A percentile compares a stretch with the other conserved stretches of the same genome.
These are phyloP conservation scores for Aspergillus phoenicis DNA, from an alignment of 2,329 filamentous ascomycete genomes.

Conservation along the genomic window DNA sequence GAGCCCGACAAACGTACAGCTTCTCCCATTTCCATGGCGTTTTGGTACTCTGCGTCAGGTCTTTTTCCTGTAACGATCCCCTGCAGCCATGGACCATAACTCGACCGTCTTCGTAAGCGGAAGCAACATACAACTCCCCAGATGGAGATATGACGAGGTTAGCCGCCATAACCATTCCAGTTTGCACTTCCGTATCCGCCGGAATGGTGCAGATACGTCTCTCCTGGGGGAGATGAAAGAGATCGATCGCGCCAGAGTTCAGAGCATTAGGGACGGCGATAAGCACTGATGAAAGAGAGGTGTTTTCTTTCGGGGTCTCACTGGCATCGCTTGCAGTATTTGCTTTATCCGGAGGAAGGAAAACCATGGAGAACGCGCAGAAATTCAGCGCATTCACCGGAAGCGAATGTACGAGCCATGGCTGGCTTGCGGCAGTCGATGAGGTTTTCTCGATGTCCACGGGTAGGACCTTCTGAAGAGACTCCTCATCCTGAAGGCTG, in stretches of 20 bases:
- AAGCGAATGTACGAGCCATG: slow-evolving; percentile 83
- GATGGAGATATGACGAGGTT: slow-evolving; percentile 57
- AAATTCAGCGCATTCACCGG: slow-evolving; percentile 95
- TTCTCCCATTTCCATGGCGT: slow-evolving; percentile 52
- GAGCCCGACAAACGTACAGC: slow-evolving; percentile 67
- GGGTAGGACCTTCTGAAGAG: slow-evolving; percentile 68
- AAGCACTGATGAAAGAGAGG: slow-evolving; percentile 49
- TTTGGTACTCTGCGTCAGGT: slow-evolving; percentile 20
- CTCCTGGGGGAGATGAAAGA: slow-evolving; percentile 79
- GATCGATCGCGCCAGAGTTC: slow-evolving; percentile 74
- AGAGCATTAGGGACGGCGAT: slow-evolving; percentile 81
- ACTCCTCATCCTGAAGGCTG: slow-evolving; percentile 58
- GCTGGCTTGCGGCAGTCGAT: slow-evolving; percentile 48
- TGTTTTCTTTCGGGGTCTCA: background rate
- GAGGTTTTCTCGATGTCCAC: slow-evolving; percentile 58
- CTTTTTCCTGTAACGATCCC: slow-evolving; percentile 40
- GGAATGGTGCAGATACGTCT: slow-evolving; percentile 64
- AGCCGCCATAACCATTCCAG: slow-evolving; percentile 84
- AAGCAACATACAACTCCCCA: slow-evolving; percentile 62
- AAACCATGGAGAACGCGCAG: slow-evolving; percentile 60
- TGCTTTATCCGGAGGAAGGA: slow-evolving; percentile 17
- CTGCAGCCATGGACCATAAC: slow-evolving; percentile 65
- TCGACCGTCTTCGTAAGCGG: slow-evolving; percentile 84
- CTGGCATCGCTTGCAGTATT: background rate
- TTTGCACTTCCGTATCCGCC: slow-evolving; percentile 47